Percentiles rank a stretch among this genome's conserved stretches.
phyloP scores from a whole-genome alignment of 148 eudicot genomes.

The Camellia japonica region DNA sequence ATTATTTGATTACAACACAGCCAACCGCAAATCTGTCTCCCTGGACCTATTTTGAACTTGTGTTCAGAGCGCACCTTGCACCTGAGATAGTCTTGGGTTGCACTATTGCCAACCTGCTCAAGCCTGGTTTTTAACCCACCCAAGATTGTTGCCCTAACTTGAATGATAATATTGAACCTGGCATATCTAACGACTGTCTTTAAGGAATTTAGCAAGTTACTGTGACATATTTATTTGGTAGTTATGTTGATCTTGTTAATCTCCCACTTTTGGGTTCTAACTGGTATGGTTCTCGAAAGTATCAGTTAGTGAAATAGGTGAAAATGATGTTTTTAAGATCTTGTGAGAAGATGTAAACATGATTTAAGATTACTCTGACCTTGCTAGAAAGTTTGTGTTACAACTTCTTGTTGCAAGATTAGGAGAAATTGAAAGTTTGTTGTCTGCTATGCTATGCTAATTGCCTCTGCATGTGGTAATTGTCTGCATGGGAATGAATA shows the following conservation, averaged over 20 bases:
- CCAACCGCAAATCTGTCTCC: not conserved
- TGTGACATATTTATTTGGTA: not conserved
- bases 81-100: constrained; percentile 1
- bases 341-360: constrained; percentile 2
- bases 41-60: not conserved
- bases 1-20: not conserved
- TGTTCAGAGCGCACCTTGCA: not conserved
- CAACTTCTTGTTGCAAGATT: not conserved
- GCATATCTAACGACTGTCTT: not conserved
- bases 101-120: not conserved
- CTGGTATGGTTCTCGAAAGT: not conserved
- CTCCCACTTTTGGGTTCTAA: not conserved
- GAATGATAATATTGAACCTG: not conserved
- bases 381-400: not conserved
- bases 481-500: not conserved
- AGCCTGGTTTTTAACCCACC: not conserved
- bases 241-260: not conserved
- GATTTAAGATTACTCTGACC: constrained; percentile 6
- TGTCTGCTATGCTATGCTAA: not conserved
- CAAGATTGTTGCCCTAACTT: not conserved
- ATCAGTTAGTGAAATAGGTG: not conserved
- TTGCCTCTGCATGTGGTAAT: not conserved
- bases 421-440: not conserved
- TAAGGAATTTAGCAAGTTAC: not conserved
- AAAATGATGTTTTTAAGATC: constrained; percentile 1